These are phyloP conservation scores for Xylariaceae sp. DNA, from an alignment of 2,329 filamentous ascomycete species.

Conservation along the genomic window DNA sequence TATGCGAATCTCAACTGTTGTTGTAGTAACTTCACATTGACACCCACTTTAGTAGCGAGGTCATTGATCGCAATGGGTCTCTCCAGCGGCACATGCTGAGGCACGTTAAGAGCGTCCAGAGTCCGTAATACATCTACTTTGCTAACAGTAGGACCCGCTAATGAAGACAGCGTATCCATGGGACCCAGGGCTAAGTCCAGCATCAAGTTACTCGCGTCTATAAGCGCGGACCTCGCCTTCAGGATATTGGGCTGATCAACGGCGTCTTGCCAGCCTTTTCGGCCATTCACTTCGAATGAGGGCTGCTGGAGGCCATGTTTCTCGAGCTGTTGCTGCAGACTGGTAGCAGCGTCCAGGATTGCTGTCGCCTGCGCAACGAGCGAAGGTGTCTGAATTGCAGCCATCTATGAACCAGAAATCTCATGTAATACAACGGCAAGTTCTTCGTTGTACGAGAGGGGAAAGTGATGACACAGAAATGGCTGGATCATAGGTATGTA, in stretches of 20 bases:
- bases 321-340: conserved; percentile 16
- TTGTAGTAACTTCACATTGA: conserved; percentile 1
- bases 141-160: background rate
- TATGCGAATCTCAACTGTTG: conserved; percentile 20
- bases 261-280: conserved; percentile 15
- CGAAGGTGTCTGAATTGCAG: conserved; percentile 7
- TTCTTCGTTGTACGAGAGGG: background rate
- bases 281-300: conserved; percentile 8
- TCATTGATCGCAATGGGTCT: conserved; percentile 5
- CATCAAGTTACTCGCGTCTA: conserved; percentile 12
- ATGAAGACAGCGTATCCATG: background rate
- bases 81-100: conserved; percentile 5
- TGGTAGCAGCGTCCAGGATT: conserved; percentile 14
- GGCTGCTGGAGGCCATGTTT: conserved; percentile 7
- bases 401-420: background rate
- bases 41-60: conserved; percentile 8
- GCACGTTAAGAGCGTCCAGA: conserved; percentile 5
- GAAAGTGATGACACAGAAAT: background rate
- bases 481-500: background rate
- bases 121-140: conserved; percentile 6
- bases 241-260: conserved; percentile 6
- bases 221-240: conserved; percentile 9
- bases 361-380: conserved; percentile 9
- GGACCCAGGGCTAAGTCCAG: conserved; percentile 10
- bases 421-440: background rate